Base-by-base conservation (phyloP, 352 stramenopile species). In the Phytopythium boreale region DNA sequence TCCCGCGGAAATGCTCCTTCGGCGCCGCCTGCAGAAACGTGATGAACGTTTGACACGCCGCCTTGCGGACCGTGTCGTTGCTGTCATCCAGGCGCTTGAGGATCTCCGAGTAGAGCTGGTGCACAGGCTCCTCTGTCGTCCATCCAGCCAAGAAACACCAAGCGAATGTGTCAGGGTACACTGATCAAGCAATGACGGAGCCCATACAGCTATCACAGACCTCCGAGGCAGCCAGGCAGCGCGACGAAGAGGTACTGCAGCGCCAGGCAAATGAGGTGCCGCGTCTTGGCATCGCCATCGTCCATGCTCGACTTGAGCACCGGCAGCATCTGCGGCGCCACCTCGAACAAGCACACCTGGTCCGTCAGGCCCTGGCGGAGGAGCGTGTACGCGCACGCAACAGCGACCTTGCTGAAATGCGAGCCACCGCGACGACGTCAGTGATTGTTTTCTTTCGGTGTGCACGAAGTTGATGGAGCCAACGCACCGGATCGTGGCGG, bases 71-170 rank as follows among this genome's bases (percentile, higher is more conserved):
- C 22, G 80, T 86, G 62, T 98, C 90, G 64, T 94, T 96, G 67
- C 88, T 96, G 70, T 98, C 92, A 59, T 98, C 92, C 22, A 98
- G 75, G 4, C 90, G 89, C 75, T 98, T 98, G 53, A 98, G 74
- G 56, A 98, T 92, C 36, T 98, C 92, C 11, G 92, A 80, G 66
- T 97, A 97, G 10, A 98, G 75, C 34, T 97, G 85, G 70, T 95
- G 82, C 51, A 97, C 89, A 17, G 90, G 88, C 62, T 97, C 90
- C 76, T 96, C 88, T 93, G 63, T 34, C 22, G n/a, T 26, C 0
- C 49, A 31, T 26, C 0, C 49, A 39, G 41, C 41, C 41, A 53
- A 6, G n/a, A 20, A 27, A 17, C 10, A 17, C 8, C 31, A 49
- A 59, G 31, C 24, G 3, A 26, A 59, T 37, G 20, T 17, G 3